These are phyloP conservation scores for Penicillium turbatum DNA, from an alignment of 495 filamentous ascomycete genomes.

Conservation along the genomic window DNA sequence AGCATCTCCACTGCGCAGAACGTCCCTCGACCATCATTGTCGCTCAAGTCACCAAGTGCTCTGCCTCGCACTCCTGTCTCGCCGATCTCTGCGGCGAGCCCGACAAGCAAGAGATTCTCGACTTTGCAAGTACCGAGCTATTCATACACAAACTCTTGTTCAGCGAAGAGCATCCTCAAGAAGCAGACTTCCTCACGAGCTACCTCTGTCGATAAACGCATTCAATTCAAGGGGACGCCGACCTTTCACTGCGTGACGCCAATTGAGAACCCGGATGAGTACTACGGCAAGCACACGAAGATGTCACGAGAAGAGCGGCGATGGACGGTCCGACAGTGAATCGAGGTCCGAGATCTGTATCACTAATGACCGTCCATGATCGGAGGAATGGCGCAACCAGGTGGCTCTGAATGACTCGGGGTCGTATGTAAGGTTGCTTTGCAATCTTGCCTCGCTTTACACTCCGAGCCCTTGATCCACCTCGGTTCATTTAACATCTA, in stretches of 20 bases:
- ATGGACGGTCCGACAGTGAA: conserved; percentile 41
- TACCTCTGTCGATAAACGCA: conserved; percentile 34
- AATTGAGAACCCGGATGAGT: conserved; percentile 50
- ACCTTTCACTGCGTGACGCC: conserved; percentile 50
- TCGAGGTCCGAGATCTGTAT: neutral
- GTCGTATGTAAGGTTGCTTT: neutral
- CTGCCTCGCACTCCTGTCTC: conserved; percentile 46
- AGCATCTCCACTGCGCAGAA: conserved; percentile 42
- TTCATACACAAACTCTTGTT: conserved; percentile 45
- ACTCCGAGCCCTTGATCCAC: neutral
- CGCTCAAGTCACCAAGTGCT: conserved; percentile 43
- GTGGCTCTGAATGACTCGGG: neutral
- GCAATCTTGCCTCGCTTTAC: neutral
- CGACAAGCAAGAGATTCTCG: conserved; percentile 41
- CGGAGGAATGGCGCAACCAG: neutral
- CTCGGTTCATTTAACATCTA: neutral
- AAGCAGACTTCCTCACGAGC: conserved; percentile 26
- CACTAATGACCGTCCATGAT: conserved; percentile 6
- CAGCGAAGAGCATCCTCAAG: conserved; percentile 51
- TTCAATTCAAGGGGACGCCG: conserved; percentile 46
- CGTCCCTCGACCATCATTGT: conserved; percentile 32
- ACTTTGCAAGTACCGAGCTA: conserved; percentile 40
- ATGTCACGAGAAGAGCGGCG: conserved; percentile 48
- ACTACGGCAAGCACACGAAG: conserved; percentile 50
- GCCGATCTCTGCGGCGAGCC: conserved; percentile 37